phyloP scores from a whole-genome alignment of 345 rosid species.

The Triadica sebifera region DNA sequence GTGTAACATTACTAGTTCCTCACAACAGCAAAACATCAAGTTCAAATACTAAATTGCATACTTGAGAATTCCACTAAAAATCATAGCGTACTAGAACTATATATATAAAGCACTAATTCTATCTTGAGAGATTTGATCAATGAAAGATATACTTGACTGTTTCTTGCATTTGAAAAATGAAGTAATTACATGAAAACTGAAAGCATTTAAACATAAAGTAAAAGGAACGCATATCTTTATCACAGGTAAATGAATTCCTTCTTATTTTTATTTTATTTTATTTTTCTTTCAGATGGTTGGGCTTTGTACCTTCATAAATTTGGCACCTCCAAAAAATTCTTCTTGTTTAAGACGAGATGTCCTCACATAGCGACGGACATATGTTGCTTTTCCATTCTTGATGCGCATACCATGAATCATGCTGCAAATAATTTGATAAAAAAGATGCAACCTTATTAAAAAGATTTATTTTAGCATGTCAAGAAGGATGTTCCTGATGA shows the following conservation, averaged over 20 bases:
- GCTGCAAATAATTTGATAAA: slow-evolving; percentile 36
- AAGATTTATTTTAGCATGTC: not conserved
- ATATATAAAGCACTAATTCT: not conserved
- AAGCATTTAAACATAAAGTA: not conserved
- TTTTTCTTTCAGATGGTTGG: not conserved
- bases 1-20: not conserved
- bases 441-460: not conserved
- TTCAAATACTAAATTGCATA: not conserved
- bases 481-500: not conserved
- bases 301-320: slow-evolving; percentile 75
- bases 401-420: slow-evolving; percentile 95
- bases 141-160: not conserved
- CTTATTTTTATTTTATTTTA: no score
- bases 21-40: not conserved
- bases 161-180: not conserved
- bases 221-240: not conserved
- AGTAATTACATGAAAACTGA: not conserved
- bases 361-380: slow-evolving; percentile 75
- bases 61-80: not conserved
- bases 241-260: not conserved
- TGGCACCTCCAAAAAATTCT: slow-evolving; percentile 73
- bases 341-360: slow-evolving; percentile 87
- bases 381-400: slow-evolving; percentile 86
- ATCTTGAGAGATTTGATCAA: not conserved
- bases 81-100: not conserved